Conservation (phyloP, 306 rosid species). For the Lithocarpus polystachyus region DNA sequence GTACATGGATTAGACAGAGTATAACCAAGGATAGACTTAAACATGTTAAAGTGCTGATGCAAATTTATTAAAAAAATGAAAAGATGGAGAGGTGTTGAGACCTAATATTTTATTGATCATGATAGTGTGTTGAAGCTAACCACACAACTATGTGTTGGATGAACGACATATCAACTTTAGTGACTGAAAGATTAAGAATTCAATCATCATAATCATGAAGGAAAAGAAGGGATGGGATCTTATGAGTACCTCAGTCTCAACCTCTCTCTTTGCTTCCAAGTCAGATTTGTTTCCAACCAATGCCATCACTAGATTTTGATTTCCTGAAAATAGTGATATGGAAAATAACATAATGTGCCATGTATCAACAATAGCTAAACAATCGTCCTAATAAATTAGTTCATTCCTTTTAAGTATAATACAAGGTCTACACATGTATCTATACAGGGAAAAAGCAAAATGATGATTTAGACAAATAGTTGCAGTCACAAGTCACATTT, state of each 20-base stretch:
- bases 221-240: background rate
- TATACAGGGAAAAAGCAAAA: background rate
- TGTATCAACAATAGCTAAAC: background rate
- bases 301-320: slow-evolving; percentile 65
- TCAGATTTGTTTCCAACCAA: slow-evolving; percentile 78
- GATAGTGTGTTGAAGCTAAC: background rate
- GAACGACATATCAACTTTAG: background rate
- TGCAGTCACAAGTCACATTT: background rate
- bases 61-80: background rate
- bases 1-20: background rate
- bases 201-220: background rate
- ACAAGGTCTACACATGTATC: background rate
- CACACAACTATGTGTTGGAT: background rate
- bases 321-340: slow-evolving; percentile 42
- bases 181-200: background rate
- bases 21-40: background rate
- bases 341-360: background rate
- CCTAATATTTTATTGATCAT: background rate
- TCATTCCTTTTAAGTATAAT: background rate
- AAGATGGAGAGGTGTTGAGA: background rate
- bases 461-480: background rate
- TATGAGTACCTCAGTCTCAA: slow-evolving; percentile 54
- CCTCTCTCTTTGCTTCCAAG: slow-evolving; percentile 66
- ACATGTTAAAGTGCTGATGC: background rate
- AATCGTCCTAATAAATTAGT: background rate